Evolutionary conservation across 2,329 filamentous ascomycete species (phyloP).

Genomic region (Sclerotinia glacialis): DNA sequence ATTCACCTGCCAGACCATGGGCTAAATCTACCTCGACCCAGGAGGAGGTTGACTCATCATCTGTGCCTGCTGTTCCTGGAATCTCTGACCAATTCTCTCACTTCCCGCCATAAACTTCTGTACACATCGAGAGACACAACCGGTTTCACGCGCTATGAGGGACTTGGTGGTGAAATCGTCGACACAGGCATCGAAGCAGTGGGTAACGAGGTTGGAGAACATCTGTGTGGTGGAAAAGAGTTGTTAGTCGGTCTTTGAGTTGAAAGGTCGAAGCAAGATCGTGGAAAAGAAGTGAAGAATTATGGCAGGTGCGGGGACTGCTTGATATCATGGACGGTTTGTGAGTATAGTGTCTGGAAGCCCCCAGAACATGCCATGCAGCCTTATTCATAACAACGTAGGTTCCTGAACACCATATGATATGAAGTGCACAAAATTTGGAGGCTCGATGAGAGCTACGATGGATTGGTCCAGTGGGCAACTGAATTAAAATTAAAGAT

Average conservation of each 20-base stretch:
- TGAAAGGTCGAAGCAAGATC: neutral
- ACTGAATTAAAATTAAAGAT: neutral
- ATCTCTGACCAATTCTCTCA: constrained; percentile 86
- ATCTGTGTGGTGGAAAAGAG: constrained; percentile 43
- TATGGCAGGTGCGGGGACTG: neutral
- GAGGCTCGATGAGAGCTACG: neutral
- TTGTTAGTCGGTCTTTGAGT: neutral
- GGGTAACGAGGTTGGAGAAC: constrained; percentile 68
- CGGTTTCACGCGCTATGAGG: constrained; percentile 80
- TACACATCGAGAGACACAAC: constrained; percentile 91
- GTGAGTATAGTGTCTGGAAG: neutral
- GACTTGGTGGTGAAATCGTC: constrained; percentile 99
- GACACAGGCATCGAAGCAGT: constrained; percentile 96
- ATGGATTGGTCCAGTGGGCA: neutral
- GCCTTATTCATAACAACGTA: neutral
- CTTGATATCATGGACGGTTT: neutral
- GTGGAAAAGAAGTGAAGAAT: neutral
- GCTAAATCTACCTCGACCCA: constrained; percentile 29
- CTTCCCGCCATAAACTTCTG: constrained; percentile 93
- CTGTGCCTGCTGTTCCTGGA: constrained; percentile 67
- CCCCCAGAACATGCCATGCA: neutral
- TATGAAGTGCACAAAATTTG: neutral
- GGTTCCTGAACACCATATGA: neutral
- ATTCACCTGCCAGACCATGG: neutral
- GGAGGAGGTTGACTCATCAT: constrained; percentile 46